Percentiles rank a stretch among this genome's conserved stretches.
phyloP scores from a whole-genome alignment of 2,329 filamentous ascomycete genomes.

The Elsinoe arachidis region DNA sequence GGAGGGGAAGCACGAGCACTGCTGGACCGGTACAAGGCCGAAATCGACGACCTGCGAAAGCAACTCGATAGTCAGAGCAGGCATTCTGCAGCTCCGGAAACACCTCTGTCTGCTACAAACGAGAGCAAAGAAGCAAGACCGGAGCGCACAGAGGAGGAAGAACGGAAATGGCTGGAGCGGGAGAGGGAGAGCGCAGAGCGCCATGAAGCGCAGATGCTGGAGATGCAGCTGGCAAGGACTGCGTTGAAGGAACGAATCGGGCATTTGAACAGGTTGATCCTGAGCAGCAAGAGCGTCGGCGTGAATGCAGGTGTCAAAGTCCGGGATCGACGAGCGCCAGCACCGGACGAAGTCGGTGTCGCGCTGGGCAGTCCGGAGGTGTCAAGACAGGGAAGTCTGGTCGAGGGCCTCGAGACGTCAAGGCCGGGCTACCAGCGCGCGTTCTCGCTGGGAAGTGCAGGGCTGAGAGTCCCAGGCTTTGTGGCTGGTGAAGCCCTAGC shows the following conservation, averaged over 20 bases:
- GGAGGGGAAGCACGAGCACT: slow-evolving; percentile 77
- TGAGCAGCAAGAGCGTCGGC: slow-evolving; percentile 91
- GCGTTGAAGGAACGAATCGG: slow-evolving; percentile 96
- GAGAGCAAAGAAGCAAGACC: slow-evolving; percentile 28
- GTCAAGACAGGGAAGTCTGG: not conserved
- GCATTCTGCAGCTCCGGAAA: not conserved
- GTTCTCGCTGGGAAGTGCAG: not conserved
- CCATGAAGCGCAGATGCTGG: slow-evolving; percentile 94
- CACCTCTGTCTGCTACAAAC: not conserved
- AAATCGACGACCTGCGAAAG: slow-evolving; percentile 71
- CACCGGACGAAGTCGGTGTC: slow-evolving; percentile 16
- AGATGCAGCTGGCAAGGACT: slow-evolving; percentile 94
- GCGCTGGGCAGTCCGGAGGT: slow-evolving; percentile 11
- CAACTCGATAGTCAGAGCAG: slow-evolving; percentile 69
- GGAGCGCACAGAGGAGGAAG: slow-evolving; percentile 58
- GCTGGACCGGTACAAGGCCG: slow-evolving; percentile 85
- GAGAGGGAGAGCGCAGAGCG: slow-evolving; percentile 75
- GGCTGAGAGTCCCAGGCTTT: not conserved
- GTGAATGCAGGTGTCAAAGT: slow-evolving; percentile 61
- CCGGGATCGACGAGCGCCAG: slow-evolving; percentile 19
- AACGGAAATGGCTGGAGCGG: slow-evolving; percentile 59
- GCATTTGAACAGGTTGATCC: slow-evolving; percentile 86
- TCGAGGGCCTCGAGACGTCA: not conserved
- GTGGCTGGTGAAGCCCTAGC: slow-evolving; percentile 12
- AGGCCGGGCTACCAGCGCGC: slow-evolving; percentile 4